Percentiles rank a stretch among this genome's conserved stretches.
Conservation (phyloP, 2,329 filamentous ascomycete species). For the Cercospora berteroae region DNA sequence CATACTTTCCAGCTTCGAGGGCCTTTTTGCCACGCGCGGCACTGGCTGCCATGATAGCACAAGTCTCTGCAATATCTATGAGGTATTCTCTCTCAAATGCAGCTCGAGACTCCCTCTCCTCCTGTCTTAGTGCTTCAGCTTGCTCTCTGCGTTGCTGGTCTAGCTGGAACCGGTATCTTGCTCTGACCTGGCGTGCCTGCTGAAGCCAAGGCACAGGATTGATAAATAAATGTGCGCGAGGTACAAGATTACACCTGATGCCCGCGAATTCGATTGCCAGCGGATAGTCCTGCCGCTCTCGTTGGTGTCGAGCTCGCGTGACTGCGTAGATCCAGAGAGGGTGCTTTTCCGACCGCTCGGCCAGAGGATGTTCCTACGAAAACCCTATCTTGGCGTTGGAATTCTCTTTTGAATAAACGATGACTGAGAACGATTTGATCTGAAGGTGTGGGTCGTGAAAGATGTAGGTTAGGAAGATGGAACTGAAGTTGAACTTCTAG, state of each 20-base stretch:
- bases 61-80: neutral
- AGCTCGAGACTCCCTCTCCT: neutral
- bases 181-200: neutral
- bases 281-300: neutral
- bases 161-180: neutral
- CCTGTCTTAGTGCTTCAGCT: neutral
- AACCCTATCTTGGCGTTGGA: neutral
- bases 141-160: neutral
- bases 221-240: neutral
- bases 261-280: neutral
- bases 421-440: neutral
- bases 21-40: constrained; percentile 59
- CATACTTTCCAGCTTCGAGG: constrained; percentile 62
- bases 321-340: constrained; percentile 3
- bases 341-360: neutral
- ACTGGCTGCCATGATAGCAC: constrained; percentile 49
- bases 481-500: neutral
- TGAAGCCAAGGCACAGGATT: neutral
- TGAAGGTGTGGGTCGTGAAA: neutral
- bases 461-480: neutral
- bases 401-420: neutral
- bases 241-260: neutral
- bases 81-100: neutral
- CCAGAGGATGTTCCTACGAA: constrained; percentile 6
- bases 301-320: constrained; percentile 1